These are phyloP conservation scores for Ananas comosus DNA, from an alignment of 176 grass and related monocot genomes.

Conservation along the genomic window DNA sequence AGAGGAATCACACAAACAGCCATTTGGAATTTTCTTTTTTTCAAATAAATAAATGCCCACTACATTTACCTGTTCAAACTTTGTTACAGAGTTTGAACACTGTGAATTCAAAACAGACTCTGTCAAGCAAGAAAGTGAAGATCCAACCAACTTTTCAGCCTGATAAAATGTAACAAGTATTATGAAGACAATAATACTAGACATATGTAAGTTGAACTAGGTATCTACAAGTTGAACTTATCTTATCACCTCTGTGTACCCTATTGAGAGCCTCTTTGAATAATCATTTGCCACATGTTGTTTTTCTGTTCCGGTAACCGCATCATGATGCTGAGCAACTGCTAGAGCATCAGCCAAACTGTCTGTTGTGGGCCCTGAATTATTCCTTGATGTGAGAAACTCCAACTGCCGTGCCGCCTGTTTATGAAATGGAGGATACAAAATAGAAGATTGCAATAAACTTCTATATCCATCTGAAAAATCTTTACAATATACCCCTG, in stretches of 20 bases:
- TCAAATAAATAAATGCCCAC: too few species aligned
- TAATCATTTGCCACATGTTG: conserved; percentile 98
- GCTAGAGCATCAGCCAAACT: conserved; percentile 77
- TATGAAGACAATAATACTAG: neutral
- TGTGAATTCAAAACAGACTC: conserved; percentile 17
- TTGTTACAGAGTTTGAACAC: conserved; percentile 8
- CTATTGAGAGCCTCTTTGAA: conserved; percentile 91
- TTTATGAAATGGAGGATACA: neutral
- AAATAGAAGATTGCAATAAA: too few species aligned
- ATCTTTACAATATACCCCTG: too few species aligned
- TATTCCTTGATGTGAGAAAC: conserved; percentile 57
- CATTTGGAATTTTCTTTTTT: too few species aligned
- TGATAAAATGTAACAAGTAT: conserved; percentile 2
- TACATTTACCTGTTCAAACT: conserved; percentile 36
- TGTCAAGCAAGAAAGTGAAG: conserved; percentile 29
- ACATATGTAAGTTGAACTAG: neutral
- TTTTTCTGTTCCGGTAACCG: conserved; percentile 91
- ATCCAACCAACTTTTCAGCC: conserved; percentile 36
- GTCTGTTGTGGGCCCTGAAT: conserved; percentile 50
- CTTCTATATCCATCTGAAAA: too few species aligned
- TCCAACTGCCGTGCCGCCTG: conserved; percentile 92
- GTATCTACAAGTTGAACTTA: neutral
- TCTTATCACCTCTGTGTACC: conserved; percentile 52
- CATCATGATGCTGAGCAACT: conserved; percentile 85
- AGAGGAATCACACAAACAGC: neutral